Evolutionary conservation across 208 protist genomes (phyloP).

Genomic region (Lotmaria passim): DNA sequence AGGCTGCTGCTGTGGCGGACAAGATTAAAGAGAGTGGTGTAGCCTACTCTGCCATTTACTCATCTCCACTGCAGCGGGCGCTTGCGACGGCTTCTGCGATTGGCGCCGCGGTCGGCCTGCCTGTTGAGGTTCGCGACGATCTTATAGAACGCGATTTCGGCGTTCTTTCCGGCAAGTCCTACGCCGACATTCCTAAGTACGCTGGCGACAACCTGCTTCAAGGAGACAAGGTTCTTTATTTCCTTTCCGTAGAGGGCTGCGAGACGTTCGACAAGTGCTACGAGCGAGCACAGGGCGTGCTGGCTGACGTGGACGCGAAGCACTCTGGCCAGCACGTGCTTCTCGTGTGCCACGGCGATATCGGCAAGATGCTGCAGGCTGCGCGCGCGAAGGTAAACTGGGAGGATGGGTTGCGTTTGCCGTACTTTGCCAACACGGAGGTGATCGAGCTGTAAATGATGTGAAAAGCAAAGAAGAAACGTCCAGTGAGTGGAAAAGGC

Average conservation of each 20-base stretch:
- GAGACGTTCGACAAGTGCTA: conserved; percentile 86
- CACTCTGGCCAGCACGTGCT: conserved; percentile 76
- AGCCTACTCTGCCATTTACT: conserved; percentile 67
- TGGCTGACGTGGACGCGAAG: conserved; percentile 55
- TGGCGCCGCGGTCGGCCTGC: conserved; percentile 36
- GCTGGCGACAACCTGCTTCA: conserved; percentile 76
- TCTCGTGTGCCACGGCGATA: conserved; percentile 90
- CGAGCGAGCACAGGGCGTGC: conserved; percentile 62
- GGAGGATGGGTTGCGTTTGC: conserved; percentile 65
- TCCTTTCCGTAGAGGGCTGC: conserved; percentile 66
- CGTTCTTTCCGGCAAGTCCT: conserved; percentile 76
- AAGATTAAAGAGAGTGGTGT: conserved; percentile 51
- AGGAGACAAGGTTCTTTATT: conserved; percentile 87
- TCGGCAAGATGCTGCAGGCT: conserved; percentile 91
- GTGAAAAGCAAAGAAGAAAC: not conserved
- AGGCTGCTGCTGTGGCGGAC: conserved; percentile 65
- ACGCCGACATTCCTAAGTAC: conserved; percentile 67
- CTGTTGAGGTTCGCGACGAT: conserved; percentile 50
- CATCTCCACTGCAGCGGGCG: conserved; percentile 80
- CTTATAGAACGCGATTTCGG: conserved; percentile 92
- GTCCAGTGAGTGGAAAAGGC: not conserved
- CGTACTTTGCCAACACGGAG: conserved; percentile 89
- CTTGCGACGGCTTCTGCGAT: conserved; percentile 74
- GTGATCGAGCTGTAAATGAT: conserved; percentile 47
- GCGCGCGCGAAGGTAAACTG: conserved; percentile 64